A percentile compares a stretch with the other conserved stretches of the same genome.
phyloP scores from a whole-genome alignment of 2,329 filamentous ascomycete species.

The Epichloe hybrida region DNA sequence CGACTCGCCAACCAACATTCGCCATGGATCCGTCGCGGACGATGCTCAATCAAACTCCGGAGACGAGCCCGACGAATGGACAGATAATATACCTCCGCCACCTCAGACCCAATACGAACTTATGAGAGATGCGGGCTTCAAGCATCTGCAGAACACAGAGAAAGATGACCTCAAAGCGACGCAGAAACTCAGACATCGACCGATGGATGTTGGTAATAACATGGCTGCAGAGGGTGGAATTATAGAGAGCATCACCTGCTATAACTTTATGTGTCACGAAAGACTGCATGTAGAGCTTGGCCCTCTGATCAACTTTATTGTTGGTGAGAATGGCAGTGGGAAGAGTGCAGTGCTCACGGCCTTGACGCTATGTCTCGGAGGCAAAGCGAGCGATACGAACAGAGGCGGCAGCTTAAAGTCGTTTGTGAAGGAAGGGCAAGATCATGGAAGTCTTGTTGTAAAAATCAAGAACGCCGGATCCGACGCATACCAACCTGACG shows the following conservation, averaged over 20 bases:
- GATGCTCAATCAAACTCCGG: constrained; percentile 2
- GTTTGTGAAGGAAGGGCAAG: constrained; percentile 79
- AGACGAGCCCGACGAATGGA: background rate
- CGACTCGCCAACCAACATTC: background rate
- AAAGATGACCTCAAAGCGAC: constrained; percentile 51
- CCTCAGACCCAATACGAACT: constrained; percentile 48
- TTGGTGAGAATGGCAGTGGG: constrained; percentile 92
- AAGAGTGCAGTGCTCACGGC: constrained; percentile 94
- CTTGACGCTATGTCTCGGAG: constrained; percentile 85
- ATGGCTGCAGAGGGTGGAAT: constrained; percentile 71
- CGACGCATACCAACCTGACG: constrained; percentile 68
- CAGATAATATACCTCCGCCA: constrained; percentile 13
- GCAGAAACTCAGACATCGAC: constrained; percentile 43
- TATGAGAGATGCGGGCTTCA: constrained; percentile 45
- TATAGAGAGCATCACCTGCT: constrained; percentile 72
- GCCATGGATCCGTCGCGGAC: background rate
- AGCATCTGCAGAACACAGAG: constrained; percentile 41
- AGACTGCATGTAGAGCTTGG: constrained; percentile 74
- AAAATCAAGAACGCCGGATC: constrained; percentile 83
- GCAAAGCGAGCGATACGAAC: constrained; percentile 85
- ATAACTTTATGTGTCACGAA: constrained; percentile 94
- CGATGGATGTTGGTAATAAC: constrained; percentile 47
- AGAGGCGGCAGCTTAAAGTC: constrained; percentile 79
- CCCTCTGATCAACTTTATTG: constrained; percentile 93
- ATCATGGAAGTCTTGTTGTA: constrained; percentile 64